Evolutionary conservation across 2,329 filamentous ascomycete species (phyloP), one percentile per base, ranked within the genome.

Genomic region (Claviceps cyperi): DNA sequence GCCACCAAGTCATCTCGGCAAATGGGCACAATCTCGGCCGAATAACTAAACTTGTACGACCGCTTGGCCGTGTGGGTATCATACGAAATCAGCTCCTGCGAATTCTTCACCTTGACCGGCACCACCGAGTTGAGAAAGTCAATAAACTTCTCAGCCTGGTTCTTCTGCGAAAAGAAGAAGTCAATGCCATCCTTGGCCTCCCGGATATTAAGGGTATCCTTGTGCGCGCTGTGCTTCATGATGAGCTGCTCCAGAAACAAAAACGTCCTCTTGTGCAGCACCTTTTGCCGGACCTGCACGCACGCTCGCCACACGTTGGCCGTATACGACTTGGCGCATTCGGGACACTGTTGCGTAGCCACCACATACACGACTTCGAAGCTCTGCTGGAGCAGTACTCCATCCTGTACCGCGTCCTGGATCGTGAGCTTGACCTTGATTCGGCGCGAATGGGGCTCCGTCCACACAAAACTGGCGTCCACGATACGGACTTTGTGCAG

Each of bases 1-100:
- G 87, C 90, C n/a, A 98, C 87, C 28, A 98, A 73, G 63, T 98
- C 92, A 59, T 98, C 92, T 67, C 96, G 95, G 74, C 92, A 97
- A 47, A 98, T 89, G 1, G 92, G 92, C 24, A 97, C 83, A 46
- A 98, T 68, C 63, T 96, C 87, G 49, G 84, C 81, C 0, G 89
- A 94, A 68, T 81, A 97, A 44, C 86, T 84, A 69, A 96, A 96
- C 66, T 98, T 98, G 77, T 91, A 97, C 36, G 84, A 89, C 67
- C 87, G 92, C 53, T 83, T 85, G 15, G 84, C 86, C 0, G 90
- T 96, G 69, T 98, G 92, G 13, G 84, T 79, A 66, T 98, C 91
- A 71, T 88, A 82, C 4, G 89, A 95, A 58, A 98, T 97, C 45
- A 97, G 77, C 65, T 96, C 86, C 62, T 94, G 66, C 6, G 69